Percentiles rank a stretch among this genome's conserved stretches.
Evolutionary conservation across 768 basidiomycete species (phyloP).

Genomic region (Phanerochaete sordida): DNA sequence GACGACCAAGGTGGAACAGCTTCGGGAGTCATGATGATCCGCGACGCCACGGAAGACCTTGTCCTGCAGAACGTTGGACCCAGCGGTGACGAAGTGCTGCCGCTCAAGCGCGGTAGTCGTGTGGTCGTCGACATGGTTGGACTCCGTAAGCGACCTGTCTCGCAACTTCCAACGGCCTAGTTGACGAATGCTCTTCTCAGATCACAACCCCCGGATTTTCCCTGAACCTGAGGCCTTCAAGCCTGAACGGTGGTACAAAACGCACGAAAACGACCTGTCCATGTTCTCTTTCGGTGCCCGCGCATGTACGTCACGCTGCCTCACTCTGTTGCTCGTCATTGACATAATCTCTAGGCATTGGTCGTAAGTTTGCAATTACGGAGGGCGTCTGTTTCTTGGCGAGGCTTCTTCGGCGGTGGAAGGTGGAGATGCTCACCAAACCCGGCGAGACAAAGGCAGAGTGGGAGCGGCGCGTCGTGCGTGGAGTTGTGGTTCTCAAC

Average conservation of each 20-base stretch:
- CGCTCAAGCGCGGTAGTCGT: not conserved
- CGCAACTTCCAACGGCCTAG: too few species aligned
- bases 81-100: not conserved
- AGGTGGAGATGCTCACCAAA: not conserved
- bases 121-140: not conserved
- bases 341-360: not conserved
- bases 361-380: conserved; percentile 2
- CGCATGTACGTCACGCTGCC: not conserved
- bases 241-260: conserved; percentile 8
- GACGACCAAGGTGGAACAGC: not conserved
- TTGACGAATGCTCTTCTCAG: not conserved
- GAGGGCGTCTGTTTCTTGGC: conserved; percentile 7
- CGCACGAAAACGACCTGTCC: conserved; percentile 1
- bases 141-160: not conserved
- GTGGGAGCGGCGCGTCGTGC: conserved; percentile 4
- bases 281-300: conserved; percentile 7
- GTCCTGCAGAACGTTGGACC: not conserved
- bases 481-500: not conserved
- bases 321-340: too few species aligned
- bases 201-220: conserved; percentile 5
- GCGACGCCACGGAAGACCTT: not conserved
- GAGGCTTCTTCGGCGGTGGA: conserved; percentile 1
- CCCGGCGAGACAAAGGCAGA: conserved; percentile 4
- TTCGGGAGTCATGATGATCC: not conserved
- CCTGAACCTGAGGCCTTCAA: conserved; percentile 9